Base-by-base conservation (phyloP, 1,139 yeast species). In the Kodamaea plutei region DNA sequence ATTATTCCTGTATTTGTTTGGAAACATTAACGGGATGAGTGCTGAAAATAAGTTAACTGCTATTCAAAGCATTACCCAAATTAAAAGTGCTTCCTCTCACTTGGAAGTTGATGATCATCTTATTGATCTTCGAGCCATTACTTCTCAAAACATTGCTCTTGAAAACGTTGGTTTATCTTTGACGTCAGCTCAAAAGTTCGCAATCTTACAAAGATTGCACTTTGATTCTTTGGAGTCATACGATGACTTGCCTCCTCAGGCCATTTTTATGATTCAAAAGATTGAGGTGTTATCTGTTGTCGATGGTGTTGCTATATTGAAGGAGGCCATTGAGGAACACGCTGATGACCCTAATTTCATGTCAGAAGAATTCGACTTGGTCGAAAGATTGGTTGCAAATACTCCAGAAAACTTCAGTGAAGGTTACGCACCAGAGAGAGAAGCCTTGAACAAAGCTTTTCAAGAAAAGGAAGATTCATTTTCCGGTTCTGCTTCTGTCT, bases 171-270 rank as follows among this genome's bases (percentile, higher is more conserved):
- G 56, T 52, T 11, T 50, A 29, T 36, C 47, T 29, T 44, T 61
- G 14, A 49, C 59, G 12, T 28, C 46, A 2, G 50, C 42, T n/a
- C 62, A 61, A 34, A 60, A 60, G 36, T 33, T 27, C 11, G 28
- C 41, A 35, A 48, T 60, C 15, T 51, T 60, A 37, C 48, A 36
- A 28, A 46, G 63, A 31, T 47, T 60, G 33, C 49, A 50, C 33
- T 50, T 45, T 29, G 60, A 52, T 26, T 52, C 54, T 20, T 54
- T 57, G 38, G 29, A 41, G 1, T 31, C 48, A 9, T 43, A 54
- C 29, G 61, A 56, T 5, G 56, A 61, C 28, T 49, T 63, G 28
- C 68, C 68, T 5, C 38, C 52, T 8, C 43, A 48, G 17, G 52
- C 46, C 8, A 30, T 47, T 8, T 50, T 44, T 30, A 44, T 51